These are phyloP conservation scores for Tuber borchii DNA, from an alignment of 495 filamentous ascomycete species.

Conservation along the genomic window DNA sequence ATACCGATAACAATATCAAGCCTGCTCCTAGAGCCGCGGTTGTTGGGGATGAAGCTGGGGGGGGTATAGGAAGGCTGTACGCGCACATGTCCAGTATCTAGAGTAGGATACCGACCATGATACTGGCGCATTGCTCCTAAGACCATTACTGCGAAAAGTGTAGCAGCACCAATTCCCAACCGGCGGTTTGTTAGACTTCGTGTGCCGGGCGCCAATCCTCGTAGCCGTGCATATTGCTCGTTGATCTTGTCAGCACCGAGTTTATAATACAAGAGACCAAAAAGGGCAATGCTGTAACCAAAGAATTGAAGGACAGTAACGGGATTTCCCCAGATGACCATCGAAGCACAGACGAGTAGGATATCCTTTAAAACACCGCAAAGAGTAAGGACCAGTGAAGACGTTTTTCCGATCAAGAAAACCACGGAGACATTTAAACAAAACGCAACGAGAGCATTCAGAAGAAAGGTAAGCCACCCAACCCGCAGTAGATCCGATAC, in stretches of 20 bases:
- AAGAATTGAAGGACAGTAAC: conserved; percentile 56
- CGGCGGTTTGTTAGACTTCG: conserved; percentile 6
- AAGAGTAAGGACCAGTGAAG: conserved; percentile 67
- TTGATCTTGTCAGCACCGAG: conserved; percentile 53
- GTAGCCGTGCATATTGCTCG: conserved; percentile 16
- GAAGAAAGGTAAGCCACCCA: conserved; percentile 54
- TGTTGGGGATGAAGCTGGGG: background rate
- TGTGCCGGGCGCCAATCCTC: background rate
- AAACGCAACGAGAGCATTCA: conserved; percentile 70
- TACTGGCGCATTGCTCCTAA: conserved; percentile 10
- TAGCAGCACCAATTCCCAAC: conserved; percentile 5
- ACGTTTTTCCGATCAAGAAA: conserved; percentile 70
- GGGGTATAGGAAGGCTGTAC: conserved; percentile 8
- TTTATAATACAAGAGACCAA: conserved; percentile 61
- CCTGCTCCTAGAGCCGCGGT: background rate
- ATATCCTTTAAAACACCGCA: conserved; percentile 73
- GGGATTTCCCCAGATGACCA: conserved; percentile 60
- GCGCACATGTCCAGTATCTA: background rate
- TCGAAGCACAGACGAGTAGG: conserved; percentile 58
- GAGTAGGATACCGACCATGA: conserved; percentile 16
- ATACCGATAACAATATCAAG: conserved; percentile 46
- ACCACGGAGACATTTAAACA: conserved; percentile 70
- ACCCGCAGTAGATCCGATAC: conserved; percentile 51
- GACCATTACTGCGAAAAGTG: conserved; percentile 14
- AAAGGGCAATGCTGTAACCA: conserved; percentile 61